These are phyloP conservation scores for Aspergillus taichungensis DNA, from an alignment of 495 filamentous ascomycete genomes.

Conservation along the genomic window DNA sequence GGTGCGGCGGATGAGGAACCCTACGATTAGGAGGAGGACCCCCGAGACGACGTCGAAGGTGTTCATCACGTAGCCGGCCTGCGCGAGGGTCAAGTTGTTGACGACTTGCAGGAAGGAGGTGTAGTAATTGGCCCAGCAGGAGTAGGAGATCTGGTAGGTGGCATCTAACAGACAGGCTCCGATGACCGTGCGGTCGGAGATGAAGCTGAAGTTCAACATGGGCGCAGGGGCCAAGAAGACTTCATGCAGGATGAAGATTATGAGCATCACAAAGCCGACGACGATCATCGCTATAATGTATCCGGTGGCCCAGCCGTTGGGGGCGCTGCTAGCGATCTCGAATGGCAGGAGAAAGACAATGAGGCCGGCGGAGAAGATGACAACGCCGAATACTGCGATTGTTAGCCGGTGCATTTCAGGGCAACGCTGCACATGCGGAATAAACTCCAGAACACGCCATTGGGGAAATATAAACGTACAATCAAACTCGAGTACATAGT, in stretches of 20 bases:
- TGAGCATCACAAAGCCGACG: slow-evolving; percentile 44
- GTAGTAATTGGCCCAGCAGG: slow-evolving; percentile 53
- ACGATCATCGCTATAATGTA: slow-evolving; percentile 50
- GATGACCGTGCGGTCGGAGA: slow-evolving; percentile 55
- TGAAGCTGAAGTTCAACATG: slow-evolving; percentile 50
- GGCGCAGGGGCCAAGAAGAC: slow-evolving; percentile 40
- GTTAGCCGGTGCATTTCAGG: background rate
- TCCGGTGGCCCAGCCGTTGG: slow-evolving; percentile 38
- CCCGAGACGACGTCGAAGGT: slow-evolving; percentile 42
- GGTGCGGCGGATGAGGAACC: slow-evolving; percentile 43
- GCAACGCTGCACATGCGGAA: too few relatives aligned
- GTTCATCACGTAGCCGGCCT: slow-evolving; percentile 48
- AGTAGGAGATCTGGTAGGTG: slow-evolving; percentile 46
- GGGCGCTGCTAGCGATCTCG: slow-evolving; percentile 36
- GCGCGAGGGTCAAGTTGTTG: slow-evolving; percentile 40
- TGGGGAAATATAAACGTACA: slow-evolving; percentile 15
- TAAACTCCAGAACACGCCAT: background rate
- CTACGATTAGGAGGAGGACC: slow-evolving; percentile 40
- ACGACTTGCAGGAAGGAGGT: slow-evolving; percentile 68
- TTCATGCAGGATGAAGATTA: slow-evolving; percentile 51
- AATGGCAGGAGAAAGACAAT: slow-evolving; percentile 55
- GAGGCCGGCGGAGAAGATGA: slow-evolving; percentile 48
- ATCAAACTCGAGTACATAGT: slow-evolving; percentile 53
- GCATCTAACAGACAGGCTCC: slow-evolving; percentile 51
- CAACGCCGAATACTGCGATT: slow-evolving; percentile 38